phyloP scores from a whole-genome alignment of 345 rosid species.

The Hibiscus mutabilis region DNA sequence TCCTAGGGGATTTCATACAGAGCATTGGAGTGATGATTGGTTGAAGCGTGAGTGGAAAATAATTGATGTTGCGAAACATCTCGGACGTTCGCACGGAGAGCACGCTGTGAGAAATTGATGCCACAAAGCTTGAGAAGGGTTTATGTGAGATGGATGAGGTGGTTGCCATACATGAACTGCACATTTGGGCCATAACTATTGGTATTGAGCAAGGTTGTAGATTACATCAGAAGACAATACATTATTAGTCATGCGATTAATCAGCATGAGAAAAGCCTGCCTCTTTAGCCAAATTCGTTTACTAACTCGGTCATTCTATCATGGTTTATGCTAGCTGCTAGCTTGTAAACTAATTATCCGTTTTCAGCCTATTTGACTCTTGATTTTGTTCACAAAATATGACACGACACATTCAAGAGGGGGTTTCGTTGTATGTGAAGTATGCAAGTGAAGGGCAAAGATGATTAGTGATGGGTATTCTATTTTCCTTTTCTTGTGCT shows the following conservation, averaged over 20 bases:
- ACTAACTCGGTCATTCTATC: too few species aligned
- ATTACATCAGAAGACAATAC: constrained; percentile 45
- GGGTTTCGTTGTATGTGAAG: too few species aligned
- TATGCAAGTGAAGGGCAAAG: too few species aligned
- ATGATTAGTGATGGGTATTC: too few species aligned
- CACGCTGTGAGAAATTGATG: constrained; percentile 66
- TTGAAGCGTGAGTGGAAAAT: constrained; percentile 67
- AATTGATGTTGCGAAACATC: constrained; percentile 57
- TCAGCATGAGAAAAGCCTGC: too few species aligned
- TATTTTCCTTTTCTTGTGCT: too few species aligned
- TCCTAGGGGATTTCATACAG: constrained; percentile 68
- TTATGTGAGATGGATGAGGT: constrained; percentile 67
- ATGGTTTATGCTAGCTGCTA: too few species aligned
- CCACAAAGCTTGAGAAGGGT: constrained; percentile 57
- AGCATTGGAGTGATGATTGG: constrained; percentile 74
- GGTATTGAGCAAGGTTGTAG: constrained; percentile 55
- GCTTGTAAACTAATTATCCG: too few species aligned
- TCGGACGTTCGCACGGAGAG: constrained; percentile 75
- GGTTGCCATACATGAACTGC: constrained; percentile 61
- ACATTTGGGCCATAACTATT: constrained; percentile 70
- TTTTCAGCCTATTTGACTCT: too few species aligned
- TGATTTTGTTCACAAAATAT: too few species aligned
- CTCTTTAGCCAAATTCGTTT: too few species aligned
- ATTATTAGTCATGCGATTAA: constrained; percentile 45
- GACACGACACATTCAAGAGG: too few species aligned